Conservation (phyloP, 257 asterid genomes). For the Penstemon eatonii region DNA sequence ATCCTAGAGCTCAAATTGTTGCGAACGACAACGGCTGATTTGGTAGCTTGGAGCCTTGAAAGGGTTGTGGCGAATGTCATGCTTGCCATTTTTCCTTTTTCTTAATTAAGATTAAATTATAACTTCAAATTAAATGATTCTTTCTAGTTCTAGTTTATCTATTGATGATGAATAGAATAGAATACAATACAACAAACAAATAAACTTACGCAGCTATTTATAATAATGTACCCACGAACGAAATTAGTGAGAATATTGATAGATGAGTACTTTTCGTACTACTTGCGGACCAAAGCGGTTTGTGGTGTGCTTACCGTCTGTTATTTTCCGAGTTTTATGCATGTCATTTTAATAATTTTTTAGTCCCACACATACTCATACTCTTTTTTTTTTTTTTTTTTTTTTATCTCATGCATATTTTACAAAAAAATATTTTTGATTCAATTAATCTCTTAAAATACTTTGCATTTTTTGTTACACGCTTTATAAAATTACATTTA, state of each 20-base stretch:
- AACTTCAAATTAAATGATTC: too few relatives aligned
- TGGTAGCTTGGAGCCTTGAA: conserved; percentile 43
- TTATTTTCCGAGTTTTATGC: conserved; percentile 1
- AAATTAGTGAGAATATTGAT: too few relatives aligned
- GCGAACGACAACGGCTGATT: conserved; percentile 25
- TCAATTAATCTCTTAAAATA: too few relatives aligned
- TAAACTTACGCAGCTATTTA: conserved; percentile 18
- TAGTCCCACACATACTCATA: too few relatives aligned
- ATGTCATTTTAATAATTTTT: not conserved
- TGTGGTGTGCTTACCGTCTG: not conserved
- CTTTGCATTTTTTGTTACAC: too few relatives aligned
- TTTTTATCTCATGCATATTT: too few relatives aligned
- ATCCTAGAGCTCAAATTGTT: conserved; percentile 21
- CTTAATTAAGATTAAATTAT: not conserved
- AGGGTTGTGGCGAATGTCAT: conserved; percentile 40
- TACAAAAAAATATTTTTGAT: too few relatives aligned
- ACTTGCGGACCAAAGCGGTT: conserved; percentile 26
- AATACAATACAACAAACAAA: too few relatives aligned
- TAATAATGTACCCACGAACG: conserved; percentile 7
- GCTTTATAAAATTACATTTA: too few relatives aligned
- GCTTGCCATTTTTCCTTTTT: conserved; percentile 37
- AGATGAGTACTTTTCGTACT: conserved; percentile 10
- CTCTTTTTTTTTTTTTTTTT: too few relatives aligned
- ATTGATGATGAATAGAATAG: not conserved
- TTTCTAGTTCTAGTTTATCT: not conserved